Evolutionary conservation across 331 rosid species (phyloP).

Genomic region (Pyrus hybrid): DNA sequence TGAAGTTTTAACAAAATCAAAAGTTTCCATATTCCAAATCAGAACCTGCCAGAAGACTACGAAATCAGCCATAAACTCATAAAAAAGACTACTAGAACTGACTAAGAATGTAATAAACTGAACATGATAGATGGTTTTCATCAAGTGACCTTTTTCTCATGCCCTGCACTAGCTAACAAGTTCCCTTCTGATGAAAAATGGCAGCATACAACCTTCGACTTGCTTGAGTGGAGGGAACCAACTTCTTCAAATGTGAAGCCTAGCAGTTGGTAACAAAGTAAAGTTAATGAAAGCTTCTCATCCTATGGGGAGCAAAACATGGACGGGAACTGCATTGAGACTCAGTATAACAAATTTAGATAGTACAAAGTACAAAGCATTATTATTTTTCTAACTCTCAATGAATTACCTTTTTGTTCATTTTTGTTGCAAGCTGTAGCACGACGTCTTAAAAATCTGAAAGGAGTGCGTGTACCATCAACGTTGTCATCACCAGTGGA

Average conservation of each 20-base stretch:
- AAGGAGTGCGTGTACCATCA: constrained; percentile 24
- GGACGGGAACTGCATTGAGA: not conserved
- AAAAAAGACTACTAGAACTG: not conserved
- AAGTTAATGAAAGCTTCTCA: not conserved
- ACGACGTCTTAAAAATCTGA: constrained; percentile 25
- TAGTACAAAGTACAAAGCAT: not conserved
- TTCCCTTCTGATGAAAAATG: constrained; percentile 61
- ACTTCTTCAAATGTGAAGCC: constrained; percentile 44
- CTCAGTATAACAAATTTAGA: not conserved
- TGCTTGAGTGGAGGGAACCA: constrained; percentile 39
- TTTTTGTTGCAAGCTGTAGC: constrained; percentile 14
- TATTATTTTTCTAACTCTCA: not conserved
- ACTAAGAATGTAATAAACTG: constrained; percentile 15
- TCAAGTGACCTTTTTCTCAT: constrained; percentile 46
- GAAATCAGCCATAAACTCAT: constrained; percentile 15
- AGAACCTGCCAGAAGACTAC: constrained; percentile 36
- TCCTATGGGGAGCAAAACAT: not conserved
- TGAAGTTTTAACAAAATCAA: constrained; percentile 22
- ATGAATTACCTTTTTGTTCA: constrained; percentile 28
- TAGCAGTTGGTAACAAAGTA: constrained; percentile 11
- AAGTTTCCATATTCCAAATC: constrained; percentile 52
- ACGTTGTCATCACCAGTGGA: constrained; percentile 31
- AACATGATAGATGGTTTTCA: constrained; percentile 6
- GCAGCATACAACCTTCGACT: constrained; percentile 39
- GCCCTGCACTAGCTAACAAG: constrained; percentile 53